Conservation (phyloP, 306 rosid genomes). For the Mucuna pruriens region DNA sequence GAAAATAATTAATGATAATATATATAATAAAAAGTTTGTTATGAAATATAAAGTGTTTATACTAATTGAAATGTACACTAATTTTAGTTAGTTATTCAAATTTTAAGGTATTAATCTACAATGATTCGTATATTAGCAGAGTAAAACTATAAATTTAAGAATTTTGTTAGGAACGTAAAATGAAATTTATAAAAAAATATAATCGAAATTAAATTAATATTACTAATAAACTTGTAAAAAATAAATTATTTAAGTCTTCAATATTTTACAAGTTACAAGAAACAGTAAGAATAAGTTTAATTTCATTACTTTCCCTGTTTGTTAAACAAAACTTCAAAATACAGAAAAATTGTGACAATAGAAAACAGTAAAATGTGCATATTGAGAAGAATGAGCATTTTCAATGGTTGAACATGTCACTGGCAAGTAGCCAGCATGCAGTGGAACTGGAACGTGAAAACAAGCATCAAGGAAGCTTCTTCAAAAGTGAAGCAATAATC, state of each 20-base stretch:
- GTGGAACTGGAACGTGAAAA: conserved; percentile 30
- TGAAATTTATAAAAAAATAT: neutral
- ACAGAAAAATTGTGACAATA: too few relatives aligned
- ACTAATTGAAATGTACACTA: too few relatives aligned
- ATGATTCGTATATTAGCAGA: neutral
- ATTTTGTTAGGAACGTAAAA: neutral
- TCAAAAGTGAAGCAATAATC: conserved; percentile 20
- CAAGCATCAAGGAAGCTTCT: conserved; percentile 23
- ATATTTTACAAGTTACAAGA: neutral
- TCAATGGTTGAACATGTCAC: conserved; percentile 57
- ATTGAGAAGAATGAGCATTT: conserved; percentile 42
- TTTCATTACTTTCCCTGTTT: too few relatives aligned
- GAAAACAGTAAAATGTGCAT: conserved; percentile 25
- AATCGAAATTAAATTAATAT: neutral
- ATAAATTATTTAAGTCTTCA: neutral
- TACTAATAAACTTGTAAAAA: neutral
- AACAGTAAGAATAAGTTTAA: too few relatives aligned
- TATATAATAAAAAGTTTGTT: neutral
- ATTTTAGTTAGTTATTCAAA: neutral
- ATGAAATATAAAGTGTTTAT: neutral
- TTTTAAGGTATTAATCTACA: neutral
- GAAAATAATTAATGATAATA: neutral
- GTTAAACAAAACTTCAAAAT: too few relatives aligned
- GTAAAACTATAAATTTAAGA: neutral
- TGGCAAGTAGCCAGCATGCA: conserved; percentile 36